Percentiles rank a stretch among this genome's conserved stretches.
Evolutionary conservation across 2,329 filamentous ascomycete genomes (phyloP).

Genomic region (Colletotrichum sublineola): DNA sequence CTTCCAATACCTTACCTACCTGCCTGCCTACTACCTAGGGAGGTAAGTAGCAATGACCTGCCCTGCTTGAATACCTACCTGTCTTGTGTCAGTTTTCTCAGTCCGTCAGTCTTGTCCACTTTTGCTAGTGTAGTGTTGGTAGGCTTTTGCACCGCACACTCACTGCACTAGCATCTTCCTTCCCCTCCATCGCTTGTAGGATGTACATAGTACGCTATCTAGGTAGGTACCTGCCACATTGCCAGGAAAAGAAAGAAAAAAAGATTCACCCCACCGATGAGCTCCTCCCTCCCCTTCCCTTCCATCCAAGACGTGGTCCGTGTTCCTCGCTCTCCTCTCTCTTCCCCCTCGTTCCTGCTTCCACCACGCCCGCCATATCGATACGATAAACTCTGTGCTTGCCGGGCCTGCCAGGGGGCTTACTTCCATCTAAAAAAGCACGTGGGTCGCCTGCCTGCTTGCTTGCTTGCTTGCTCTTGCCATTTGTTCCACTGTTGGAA

Average conservation of each 20-base stretch:
- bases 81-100: slow-evolving; percentile 14
- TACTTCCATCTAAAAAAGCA: slow-evolving; percentile 25
- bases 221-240: background rate
- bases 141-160: background rate
- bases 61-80: background rate
- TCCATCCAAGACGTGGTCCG: slow-evolving; percentile 18
- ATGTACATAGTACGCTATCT: too few relatives aligned
- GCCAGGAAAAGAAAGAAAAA: slow-evolving; percentile 1
- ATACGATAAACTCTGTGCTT: slow-evolving; percentile 28
- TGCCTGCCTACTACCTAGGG: background rate
- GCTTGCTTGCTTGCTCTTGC: slow-evolving; percentile 13
- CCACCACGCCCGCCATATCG: slow-evolving; percentile 13
- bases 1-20: background rate
- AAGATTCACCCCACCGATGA: slow-evolving; percentile 4
- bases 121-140: slow-evolving; percentile 7
- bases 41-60: too few relatives aligned
- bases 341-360: slow-evolving; percentile 25
- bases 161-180: background rate
- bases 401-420: slow-evolving; percentile 16
- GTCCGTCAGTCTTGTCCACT: slow-evolving; percentile 24
- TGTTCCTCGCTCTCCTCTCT: background rate
- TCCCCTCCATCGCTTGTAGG: too few relatives aligned
- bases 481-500: slow-evolving; percentile 3
- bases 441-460: background rate
- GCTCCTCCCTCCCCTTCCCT: slow-evolving; percentile 7